Percentiles rank a stretch among this genome's conserved stretches.
Evolutionary conservation across 305 asterid genomes (phyloP).

Genomic region (Rubia tinctorum): DNA sequence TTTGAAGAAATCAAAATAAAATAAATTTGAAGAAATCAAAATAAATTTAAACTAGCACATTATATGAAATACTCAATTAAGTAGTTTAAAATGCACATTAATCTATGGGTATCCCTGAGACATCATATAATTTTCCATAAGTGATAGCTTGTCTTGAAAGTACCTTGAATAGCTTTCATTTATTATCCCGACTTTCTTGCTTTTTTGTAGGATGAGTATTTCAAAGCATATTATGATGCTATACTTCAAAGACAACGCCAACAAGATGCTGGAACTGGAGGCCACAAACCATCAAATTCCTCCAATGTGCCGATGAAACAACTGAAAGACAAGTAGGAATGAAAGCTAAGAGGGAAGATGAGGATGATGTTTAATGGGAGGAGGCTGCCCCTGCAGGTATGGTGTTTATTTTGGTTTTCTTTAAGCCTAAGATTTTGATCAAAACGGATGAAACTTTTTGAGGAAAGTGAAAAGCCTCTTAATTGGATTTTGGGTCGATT

Average conservation of each 20-base stretch:
- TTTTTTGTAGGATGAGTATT: constrained; percentile 65
- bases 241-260: constrained; percentile 53
- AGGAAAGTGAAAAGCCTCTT: no score
- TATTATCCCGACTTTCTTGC: constrained; percentile 3
- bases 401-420: not conserved
- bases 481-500: not conserved
- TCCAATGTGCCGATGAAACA: constrained; percentile 26
- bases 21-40: no score
- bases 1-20: no score
- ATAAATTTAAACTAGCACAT: no score
- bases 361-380: constrained; percentile 64
- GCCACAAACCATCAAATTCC: constrained; percentile 33
- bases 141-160: not conserved
- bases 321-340: constrained; percentile 68
- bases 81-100: no score
- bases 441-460: constrained; percentile 2
- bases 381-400: constrained; percentile 68
- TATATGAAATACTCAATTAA: no score
- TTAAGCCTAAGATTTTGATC: constrained; percentile 6
- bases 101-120: no score
- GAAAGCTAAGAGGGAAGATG: constrained; percentile 68
- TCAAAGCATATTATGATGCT: constrained; percentile 86
- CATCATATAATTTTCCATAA: not conserved
- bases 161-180: not conserved
- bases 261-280: constrained; percentile 50